Evolutionary conservation across 2,329 filamentous ascomycete species (phyloP).

Genomic region (Colletotrichum sp.): DNA sequence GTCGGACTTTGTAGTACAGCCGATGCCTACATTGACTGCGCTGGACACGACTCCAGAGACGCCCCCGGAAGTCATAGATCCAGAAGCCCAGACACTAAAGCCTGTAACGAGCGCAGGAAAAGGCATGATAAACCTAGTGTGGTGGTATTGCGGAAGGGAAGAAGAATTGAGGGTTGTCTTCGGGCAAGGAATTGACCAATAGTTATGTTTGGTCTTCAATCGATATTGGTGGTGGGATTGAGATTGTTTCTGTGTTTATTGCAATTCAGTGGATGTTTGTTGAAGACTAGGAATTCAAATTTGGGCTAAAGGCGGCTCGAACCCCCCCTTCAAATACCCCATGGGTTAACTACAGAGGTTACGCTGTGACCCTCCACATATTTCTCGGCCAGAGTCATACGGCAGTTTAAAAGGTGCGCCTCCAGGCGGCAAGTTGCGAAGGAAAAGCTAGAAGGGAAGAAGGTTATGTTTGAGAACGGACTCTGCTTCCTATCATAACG

Average conservation of each 20-base stretch:
- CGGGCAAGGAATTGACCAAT: not conserved
- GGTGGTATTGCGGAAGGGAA: not conserved
- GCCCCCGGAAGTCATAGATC: not conserved
- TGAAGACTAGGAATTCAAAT: not conserved
- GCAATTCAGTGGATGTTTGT: not conserved
- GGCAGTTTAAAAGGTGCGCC: no score
- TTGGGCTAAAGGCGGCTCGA: no score
- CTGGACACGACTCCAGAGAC: not conserved
- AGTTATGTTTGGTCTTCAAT: not conserved
- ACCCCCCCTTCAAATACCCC: no score
- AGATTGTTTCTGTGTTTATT: not conserved
- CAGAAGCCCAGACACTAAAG: no score
- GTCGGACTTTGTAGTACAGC: not conserved
- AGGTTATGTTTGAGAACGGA: not conserved
- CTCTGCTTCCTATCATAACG: not conserved
- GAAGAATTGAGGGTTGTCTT: not conserved
- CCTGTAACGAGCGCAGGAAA: not conserved
- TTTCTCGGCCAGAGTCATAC: no score
- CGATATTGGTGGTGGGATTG: not conserved
- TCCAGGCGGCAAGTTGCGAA: no score
- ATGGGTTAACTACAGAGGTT: no score
- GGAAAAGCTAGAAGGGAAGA: no score
- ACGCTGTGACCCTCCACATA: no score
- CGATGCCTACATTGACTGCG: not conserved
- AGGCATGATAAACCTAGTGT: not conserved